Base-by-base conservation (phyloP, 208 protist species). In the Porcisia hertigi region DNA sequence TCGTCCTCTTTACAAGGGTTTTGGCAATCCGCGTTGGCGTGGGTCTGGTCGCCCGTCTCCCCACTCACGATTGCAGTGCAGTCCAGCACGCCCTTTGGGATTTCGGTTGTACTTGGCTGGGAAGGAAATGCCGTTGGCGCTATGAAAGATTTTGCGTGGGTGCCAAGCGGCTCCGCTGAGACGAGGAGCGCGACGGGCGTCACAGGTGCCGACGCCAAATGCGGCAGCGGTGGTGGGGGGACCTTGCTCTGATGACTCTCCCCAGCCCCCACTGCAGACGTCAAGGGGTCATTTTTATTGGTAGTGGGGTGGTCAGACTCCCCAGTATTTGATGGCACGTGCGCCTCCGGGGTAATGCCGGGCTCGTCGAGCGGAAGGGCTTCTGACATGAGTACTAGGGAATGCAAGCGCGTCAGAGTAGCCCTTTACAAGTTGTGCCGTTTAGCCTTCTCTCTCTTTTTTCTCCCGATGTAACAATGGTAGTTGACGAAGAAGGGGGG, bases 1-100 rank as follows among this genome's bases (percentile, higher is more conserved):
- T 77, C 75, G 54, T 90, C 77, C 6, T 70, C 66, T 41, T 62
- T 70, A 43, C 34, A 55, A 18, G 58, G 34, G 57, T 20, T 18
- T 23, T 75, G 30, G 23, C 54, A n/a, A 36, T 65, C 52, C 11
- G 60, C 23, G 65, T 66, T 60, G 57, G 64, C 54, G 67, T 55
- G 70, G 34, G 71, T 79, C 43, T 72, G 60, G 62, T 75, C 60
- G 74, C 71, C 73, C 0, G 53, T 64, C 16, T 58, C 73, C 30
- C 67, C 78, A 54, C 57, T 30, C 3, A 54, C 76, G 0, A 66
- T 54, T 16, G 47, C 2, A 1, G 72, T 20, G 39, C 57, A 11
- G 23, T 16, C 25, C 69, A 57, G 5, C 60, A 75, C 80, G 2
- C 67, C 7, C 41, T 65, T 75, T 18, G 72, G 60, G 45, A 67